phyloP scores from a whole-genome alignment of 768 basidiomycete species.

The Mycena maculata region DNA sequence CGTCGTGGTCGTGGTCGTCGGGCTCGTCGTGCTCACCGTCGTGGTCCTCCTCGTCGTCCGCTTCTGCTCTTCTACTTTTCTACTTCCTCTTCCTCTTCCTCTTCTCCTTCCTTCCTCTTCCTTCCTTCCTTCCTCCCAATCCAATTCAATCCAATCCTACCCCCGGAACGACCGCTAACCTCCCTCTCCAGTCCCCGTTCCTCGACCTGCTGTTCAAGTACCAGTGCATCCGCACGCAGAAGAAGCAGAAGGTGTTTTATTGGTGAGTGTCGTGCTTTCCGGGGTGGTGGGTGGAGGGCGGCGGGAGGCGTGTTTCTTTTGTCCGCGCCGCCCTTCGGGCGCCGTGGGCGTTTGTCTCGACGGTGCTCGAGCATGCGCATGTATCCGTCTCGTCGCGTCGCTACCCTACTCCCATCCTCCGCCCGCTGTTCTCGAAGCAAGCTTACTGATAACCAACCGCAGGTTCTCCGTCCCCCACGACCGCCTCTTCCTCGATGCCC shows the following conservation, averaged over 20 bases:
- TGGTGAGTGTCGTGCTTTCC: constrained; percentile 66
- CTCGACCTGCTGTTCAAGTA: constrained; percentile 95
- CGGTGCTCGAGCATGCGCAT: too few species aligned
- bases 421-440: background rate
- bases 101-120: background rate
- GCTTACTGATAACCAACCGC: constrained; percentile 10
- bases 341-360: too few species aligned
- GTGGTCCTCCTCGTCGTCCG: too few species aligned
- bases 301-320: too few species aligned
- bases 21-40: too few species aligned
- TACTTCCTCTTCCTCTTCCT: background rate
- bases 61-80: too few species aligned
- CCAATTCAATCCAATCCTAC: too few species aligned
- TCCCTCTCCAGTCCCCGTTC: constrained; percentile 79
- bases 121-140: background rate
- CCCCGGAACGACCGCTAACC: background rate
- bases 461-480: constrained; percentile 99
- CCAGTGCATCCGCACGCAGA: constrained; percentile 96
- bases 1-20: too few species aligned
- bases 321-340: too few species aligned
- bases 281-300: too few species aligned
- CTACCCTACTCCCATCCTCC: constrained; percentile 3
- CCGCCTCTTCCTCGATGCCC: constrained; percentile 94
- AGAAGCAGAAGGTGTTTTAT: constrained; percentile 99
- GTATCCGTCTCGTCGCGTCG: too few species aligned